Base-by-base conservation (phyloP, 139 green algal genomes). In the Penium margaritaceum region DNA sequence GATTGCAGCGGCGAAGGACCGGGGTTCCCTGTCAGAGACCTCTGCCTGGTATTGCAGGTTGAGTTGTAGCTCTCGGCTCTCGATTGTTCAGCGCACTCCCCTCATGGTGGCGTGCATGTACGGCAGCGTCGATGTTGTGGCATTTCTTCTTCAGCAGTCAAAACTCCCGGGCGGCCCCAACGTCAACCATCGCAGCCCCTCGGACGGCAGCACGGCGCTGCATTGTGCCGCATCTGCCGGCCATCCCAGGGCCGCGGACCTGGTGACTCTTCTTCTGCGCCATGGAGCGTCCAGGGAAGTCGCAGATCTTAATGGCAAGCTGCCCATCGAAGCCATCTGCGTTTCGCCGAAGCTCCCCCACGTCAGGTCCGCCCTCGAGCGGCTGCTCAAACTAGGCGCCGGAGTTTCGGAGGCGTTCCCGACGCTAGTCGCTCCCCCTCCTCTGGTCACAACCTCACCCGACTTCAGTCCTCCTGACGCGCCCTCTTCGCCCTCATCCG, bases 211-310 rank as follows among this genome's bases (percentile, higher is more conserved):
- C 30, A 84, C 78, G 15, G 74, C 70, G 1, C 68, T 84, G 36
- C 78, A 84, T 53, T 84, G 76, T 41, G 76, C 76, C 17, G 78
- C 76, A 35, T 19, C 74, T 5, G 78, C 77, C 12, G 79, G 79
- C 17, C 62, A 46, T 30, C 19, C 70, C 0, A 9, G 65, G 14
- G 68, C 41, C 7, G 70, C 63, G 1, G 79, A 84, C 9, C 43
- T 53, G 14, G 80, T 84, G 32, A 27, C 44, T 1, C 21, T 84
- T 4, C 63, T 85, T 24, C 54, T 85, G 38, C 53, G 36, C 17
- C 38, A 37, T 29, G 79, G 79, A 30, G 79, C 76, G 5, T 68
- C 84, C 39, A 54, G 41, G n/a, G 68, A 78, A 35, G 67, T 67
- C 9, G 21, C 57, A 0, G 78, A 84, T 67, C 21, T 12, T 30